Evolutionary conservation across 352 stramenopile species (phyloP), one percentile per base, ranked within the genome.

Genomic region (Aphanomyces invadans): DNA sequence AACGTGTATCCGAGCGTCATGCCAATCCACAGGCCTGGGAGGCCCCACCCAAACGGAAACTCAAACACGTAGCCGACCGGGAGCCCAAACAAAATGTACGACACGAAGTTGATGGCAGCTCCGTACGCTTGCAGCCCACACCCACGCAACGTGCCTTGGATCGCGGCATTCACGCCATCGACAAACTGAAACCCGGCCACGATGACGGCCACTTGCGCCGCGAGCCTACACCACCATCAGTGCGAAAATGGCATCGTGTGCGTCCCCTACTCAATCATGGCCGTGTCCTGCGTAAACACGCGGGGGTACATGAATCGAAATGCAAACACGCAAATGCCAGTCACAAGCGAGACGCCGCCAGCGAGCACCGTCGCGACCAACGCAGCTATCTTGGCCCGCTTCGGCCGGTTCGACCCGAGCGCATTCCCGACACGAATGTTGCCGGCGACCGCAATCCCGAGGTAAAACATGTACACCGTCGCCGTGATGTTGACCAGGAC

Each of bases 31-130:
- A 96, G 76, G 1, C 88, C 88, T 15, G 84, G 67, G 26, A 94
- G 71, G 0, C 80, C 79, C 71, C 89, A 72, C 15, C 76, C 67
- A 33, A 87, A 70, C 38, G 77, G 57, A 64, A 93, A 86, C 7
- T 81, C 87, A 7, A 96, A 73, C 25, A 86, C 64, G 39, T 92
- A 71, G 1, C 82, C 87, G 19, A 95, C 38, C 0, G 88, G 87
- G n/a, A 96, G 75, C 39, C 84, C 86, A 23, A 95, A 65, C 23
- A 81, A 56, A 33, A 95, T 80, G 73, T 92, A 96, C 54, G 79
- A 79, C 15, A 93, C 75, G 38, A 96, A 95, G 60, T 95, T 96
- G 66, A 91, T 77, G 15, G 77, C 77, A 9, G 88, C 88, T 21
- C 83, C 83, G 10, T 95, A 76, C n/a, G 77, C 65, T 62, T 96